Conservation (phyloP, 805 yeast genomes). For the Metschnikowia cubensis region DNA sequence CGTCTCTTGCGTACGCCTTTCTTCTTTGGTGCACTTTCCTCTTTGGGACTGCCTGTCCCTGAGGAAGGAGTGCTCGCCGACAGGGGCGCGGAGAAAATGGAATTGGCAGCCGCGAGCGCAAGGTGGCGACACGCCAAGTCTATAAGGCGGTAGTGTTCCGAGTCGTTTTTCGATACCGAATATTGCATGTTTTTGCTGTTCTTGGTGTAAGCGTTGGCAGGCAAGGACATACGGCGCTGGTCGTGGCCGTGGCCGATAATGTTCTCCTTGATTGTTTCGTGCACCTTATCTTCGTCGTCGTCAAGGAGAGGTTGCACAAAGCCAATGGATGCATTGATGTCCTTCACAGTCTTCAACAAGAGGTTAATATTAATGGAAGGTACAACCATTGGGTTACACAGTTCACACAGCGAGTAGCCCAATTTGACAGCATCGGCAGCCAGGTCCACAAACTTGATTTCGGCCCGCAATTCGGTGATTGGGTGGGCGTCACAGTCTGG, state of each 20-base stretch:
- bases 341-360: conserved; percentile 46
- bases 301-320: conserved; percentile 50
- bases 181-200: conserved; percentile 3
- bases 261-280: conserved; percentile 34
- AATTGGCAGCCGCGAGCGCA: conserved; percentile 69
- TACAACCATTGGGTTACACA: conserved; percentile 49
- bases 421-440: conserved; percentile 38
- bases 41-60: conserved; percentile 18
- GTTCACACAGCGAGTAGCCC: conserved; percentile 50
- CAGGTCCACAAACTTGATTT: conserved; percentile 42
- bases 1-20: conserved; percentile 46
- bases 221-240: conserved; percentile 27
- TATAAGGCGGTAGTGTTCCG: conserved; percentile 65
- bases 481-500: conserved; percentile 62
- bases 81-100: conserved; percentile 22
- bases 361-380: conserved; percentile 46
- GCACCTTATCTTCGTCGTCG: conserved; percentile 41
- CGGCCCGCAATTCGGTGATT: conserved; percentile 40
- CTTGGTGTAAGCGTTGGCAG: conserved; percentile 22
- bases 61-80: conserved; percentile 13
- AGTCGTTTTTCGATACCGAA: conserved; percentile 52
- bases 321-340: conserved; percentile 55
- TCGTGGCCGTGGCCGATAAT: conserved; percentile 24
- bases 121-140: conserved; percentile 81
- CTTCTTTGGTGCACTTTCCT: conserved; percentile 13